Base-by-base conservation (phyloP, 495 filamentous ascomycete genomes). In the Talaromyces liani region DNA sequence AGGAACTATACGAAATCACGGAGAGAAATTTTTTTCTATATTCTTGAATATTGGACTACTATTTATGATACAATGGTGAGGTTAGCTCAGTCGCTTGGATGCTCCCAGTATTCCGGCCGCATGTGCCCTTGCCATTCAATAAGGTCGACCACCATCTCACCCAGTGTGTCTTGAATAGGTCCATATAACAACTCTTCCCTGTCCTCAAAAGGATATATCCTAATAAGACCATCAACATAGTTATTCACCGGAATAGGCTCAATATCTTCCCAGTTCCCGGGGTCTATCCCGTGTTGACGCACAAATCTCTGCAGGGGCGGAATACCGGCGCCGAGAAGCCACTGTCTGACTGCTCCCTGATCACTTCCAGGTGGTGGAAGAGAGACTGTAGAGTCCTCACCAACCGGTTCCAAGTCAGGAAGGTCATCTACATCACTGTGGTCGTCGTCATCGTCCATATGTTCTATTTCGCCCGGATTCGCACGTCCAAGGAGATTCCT, bases 261-360 rank as follows among this genome's bases (percentile, higher is more conserved):
- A 16, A 75, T 57, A 1, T 74, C 71, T 16, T 71, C 71, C 78
- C 78, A 80, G 56, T 80, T 80, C 5, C 78, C 78, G 6, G 75
- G 72, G 56, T 80, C 78, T 29, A 80, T 72, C 3, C 78, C 78
- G 59, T 78, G 69, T 62, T 80, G 72, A 22, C 66, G 66, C 34
- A 80, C 68, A 63, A 77, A 80, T 18, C 66, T 70, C 25, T 75
- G 73, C 20, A 79, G 65, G 3, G 64, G 61, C 29, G 72, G 70
- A 51, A 80, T 59, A 2, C 76, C 77, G 47, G 75, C 70, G 10
- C 65, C 68, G 7, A 75, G 59, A 18, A 80, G 67, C 76, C 75
- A 80, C 22, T 71, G 67, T 63, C 77, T 69, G 24, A 80, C 69
- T 10, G 67, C 66, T 27, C 70, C 65, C 58, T 73, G 72, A 51